A percentile compares a stretch with the other conserved stretches of the same genome.
Conservation (phyloP, 805 yeast species). For the Candida methanosorbosa region DNA sequence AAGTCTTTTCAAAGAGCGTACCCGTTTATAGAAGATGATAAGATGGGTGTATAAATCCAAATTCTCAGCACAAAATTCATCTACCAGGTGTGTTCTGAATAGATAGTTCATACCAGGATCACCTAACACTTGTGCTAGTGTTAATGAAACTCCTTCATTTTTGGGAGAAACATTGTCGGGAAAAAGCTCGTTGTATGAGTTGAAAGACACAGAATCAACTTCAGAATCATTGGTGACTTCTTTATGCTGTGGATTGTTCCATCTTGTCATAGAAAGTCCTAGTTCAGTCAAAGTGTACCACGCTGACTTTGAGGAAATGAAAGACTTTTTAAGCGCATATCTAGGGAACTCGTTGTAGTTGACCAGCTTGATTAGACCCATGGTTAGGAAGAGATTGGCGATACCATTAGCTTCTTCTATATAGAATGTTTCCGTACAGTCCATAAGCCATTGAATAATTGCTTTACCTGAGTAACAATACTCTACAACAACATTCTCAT, state of each 20-base stretch:
- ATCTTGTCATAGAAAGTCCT: slow-evolving; percentile 14
- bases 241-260: slow-evolving; percentile 6
- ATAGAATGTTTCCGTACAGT: slow-evolving; percentile 68
- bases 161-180: not conserved
- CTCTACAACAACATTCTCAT: slow-evolving; percentile 24
- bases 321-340: not conserved
- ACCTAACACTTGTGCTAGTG: slow-evolving; percentile 35
- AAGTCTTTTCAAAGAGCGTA: too few relatives aligned
- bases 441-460: slow-evolving; percentile 80
- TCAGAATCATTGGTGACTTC: not conserved
- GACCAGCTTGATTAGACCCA: slow-evolving; percentile 21
- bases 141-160: slow-evolving; percentile 2
- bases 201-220: not conserved
- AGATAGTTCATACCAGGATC: slow-evolving; percentile 74
- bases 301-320: slow-evolving; percentile 10
- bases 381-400: slow-evolving; percentile 39
- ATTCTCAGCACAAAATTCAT: slow-evolving; percentile 66
- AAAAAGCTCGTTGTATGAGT: not conserved
- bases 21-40: slow-evolving; percentile 39
- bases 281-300: slow-evolving; percentile 13
- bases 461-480: slow-evolving; percentile 68
- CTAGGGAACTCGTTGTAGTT: not conserved
- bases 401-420: slow-evolving; percentile 44
- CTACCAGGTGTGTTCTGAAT: slow-evolving; percentile 56
- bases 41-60: slow-evolving; percentile 62